A percentile compares a stretch with the other conserved stretches of the same genome.
phyloP scores from a whole-genome alignment of 2,329 filamentous ascomycete species.

The Penicillium crustosum region DNA sequence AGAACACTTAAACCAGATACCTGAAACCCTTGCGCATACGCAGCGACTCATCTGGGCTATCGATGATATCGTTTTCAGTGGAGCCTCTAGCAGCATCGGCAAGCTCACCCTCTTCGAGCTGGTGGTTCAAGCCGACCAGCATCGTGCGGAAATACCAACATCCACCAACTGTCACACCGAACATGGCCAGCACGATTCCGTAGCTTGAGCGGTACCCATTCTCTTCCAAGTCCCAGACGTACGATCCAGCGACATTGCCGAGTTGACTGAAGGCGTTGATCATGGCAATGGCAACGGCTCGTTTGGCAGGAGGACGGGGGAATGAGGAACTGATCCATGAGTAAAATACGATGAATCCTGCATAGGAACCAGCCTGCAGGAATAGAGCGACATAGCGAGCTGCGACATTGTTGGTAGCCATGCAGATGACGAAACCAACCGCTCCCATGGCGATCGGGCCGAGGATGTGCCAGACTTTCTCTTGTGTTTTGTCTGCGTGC shows the following conservation, averaged over 20 bases:
- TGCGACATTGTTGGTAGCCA: slow-evolving; percentile 57
- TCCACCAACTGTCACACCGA: slow-evolving; percentile 55
- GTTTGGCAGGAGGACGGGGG: slow-evolving; percentile 71
- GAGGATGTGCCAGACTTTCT: slow-evolving; percentile 56
- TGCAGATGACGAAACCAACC: slow-evolving; percentile 60
- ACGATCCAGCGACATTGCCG: slow-evolving; percentile 61
- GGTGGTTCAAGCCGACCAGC: slow-evolving; percentile 37
- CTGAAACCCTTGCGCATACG: slow-evolving; percentile 31
- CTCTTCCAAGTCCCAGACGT: slow-evolving; percentile 61
- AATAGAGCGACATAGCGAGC: slow-evolving; percentile 63
- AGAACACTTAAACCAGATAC: slow-evolving; percentile 25
- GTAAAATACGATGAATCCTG: slow-evolving; percentile 43
- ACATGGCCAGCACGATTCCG: slow-evolving; percentile 65
- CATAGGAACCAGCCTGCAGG: slow-evolving; percentile 59
- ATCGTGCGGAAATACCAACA: slow-evolving; percentile 50
- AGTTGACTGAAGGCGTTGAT: slow-evolving; percentile 68
- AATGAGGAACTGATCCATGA: slow-evolving; percentile 46
- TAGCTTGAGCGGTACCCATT: slow-evolving; percentile 65
- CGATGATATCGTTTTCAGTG: slow-evolving; percentile 14
- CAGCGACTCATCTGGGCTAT: slow-evolving; percentile 24
- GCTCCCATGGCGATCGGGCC: slow-evolving; percentile 56
- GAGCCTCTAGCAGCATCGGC: slow-evolving; percentile 7
- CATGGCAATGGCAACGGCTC: slow-evolving; percentile 68
- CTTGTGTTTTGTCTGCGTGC: slow-evolving; percentile 57
- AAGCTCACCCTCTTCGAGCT: slow-evolving; percentile 21